Base-by-base conservation (phyloP, 495 filamentous ascomycete species). In the Elaphomyces granulatus region DNA sequence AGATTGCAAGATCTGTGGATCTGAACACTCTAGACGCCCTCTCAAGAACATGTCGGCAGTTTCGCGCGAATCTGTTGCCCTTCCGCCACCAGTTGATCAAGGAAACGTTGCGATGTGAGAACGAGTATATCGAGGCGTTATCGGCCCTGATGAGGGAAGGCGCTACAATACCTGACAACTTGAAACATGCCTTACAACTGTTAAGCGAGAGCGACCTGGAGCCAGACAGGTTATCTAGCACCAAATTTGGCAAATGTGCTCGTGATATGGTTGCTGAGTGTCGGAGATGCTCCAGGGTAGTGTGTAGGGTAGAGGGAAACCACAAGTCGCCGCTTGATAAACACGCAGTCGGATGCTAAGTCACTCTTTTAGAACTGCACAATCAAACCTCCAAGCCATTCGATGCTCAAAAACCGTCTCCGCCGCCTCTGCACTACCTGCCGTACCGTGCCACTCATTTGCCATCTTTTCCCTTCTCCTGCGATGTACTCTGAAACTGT, bases 221-320 rank as follows among this genome's bases (percentile, higher is more conserved):
- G 35, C 43, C 54, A 14, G 58, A 58, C 4, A 63, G 66, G 15
- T 54, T 78, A 38, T 67, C 66, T 1, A 72, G 63, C 37, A 80
- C 80, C 32, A 85, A 81, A 54, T 61, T 81, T 15, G 73, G 79
- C 9, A 67, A 67, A 44, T 94, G 87, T 50, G 87, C 87, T 28
- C 65, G 82, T 21, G 87, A 94, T 55, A 70, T 90, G 74, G 87
- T 94, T 3, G 71, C 62, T 12, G 81, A 78, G 45, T 94, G 87
- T 59, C 74, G 83, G 16, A 67, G 78, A 19, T 94, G 87, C 57
- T 75, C 71, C 4, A 78, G 61, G 36, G 64, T 81, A 10, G 77
- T 90, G 9, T 94, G 87, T 51, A 69, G 87, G 51, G 85, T 92
- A n/a, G n/a, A n/a, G n/a, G n/a, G n/a, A n/a, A n/a, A n/a, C n/a